These are phyloP conservation scores for Juncus inflexus DNA, from an alignment of 176 grass and related monocot species.

Conservation along the genomic window DNA sequence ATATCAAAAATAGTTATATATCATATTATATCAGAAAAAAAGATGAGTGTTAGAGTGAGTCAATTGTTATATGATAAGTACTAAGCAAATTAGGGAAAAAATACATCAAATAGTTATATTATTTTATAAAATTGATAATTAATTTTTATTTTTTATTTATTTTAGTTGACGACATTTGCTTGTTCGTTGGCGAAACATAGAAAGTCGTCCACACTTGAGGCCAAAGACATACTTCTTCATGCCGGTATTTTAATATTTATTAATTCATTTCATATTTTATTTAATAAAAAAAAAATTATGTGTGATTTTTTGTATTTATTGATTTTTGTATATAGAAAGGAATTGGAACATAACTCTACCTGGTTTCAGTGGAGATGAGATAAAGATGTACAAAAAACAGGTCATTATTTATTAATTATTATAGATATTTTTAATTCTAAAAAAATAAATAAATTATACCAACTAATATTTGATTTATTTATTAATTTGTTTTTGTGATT, in stretches of 20 bases:
- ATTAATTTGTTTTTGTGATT: conserved; percentile 17
- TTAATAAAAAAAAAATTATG: too few relatives aligned
- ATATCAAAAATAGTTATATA: conserved; percentile 2
- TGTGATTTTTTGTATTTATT: too few relatives aligned
- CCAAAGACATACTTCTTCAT: conserved; percentile 95
- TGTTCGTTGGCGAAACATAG: conserved; percentile 97
- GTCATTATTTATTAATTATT: conserved; percentile 26
- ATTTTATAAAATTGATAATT: background rate
- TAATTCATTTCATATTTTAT: conserved; percentile 9
- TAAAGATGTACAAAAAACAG: conserved; percentile 93
- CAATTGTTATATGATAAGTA: background rate
- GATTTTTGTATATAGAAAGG: conserved; percentile 47
- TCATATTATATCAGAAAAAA: background rate
- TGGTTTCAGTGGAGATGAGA: conserved; percentile 91
- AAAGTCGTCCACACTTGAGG: conserved; percentile 79
- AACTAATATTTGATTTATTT: conserved; percentile 19
- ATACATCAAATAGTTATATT: background rate
- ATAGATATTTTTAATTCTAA: background rate
- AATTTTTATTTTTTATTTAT: conserved; percentile 37
- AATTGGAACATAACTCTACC: conserved; percentile 88
- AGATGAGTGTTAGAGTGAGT: too few relatives aligned
- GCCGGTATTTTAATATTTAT: conserved; percentile 55
- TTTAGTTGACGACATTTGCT: conserved; percentile 74
- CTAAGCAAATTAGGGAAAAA: background rate
- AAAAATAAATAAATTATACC: background rate